A percentile compares a stretch with the other conserved stretches of the same genome.
phyloP scores from a whole-genome alignment of 2,329 filamentous ascomycete species.

The Sporothrix phasma region DNA sequence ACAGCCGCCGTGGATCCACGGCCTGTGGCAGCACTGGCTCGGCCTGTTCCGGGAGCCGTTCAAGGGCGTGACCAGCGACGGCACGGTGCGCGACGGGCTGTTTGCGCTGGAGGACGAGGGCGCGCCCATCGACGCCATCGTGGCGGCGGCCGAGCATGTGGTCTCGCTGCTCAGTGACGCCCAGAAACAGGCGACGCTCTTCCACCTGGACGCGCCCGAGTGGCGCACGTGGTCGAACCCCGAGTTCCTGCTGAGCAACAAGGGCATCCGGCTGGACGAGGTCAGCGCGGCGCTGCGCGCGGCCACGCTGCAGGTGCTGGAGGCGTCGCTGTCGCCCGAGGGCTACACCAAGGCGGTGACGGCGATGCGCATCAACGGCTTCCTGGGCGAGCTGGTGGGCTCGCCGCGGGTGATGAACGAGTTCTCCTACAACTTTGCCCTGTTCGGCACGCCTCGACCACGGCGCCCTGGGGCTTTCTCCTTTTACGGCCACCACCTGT shows the following conservation, averaged over 20 bases:
- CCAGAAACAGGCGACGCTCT: slow-evolving; percentile 39
- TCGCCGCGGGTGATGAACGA: slow-evolving; percentile 58
- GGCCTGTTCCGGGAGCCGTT: slow-evolving; percentile 55
- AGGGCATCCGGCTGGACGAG: slow-evolving; percentile 62
- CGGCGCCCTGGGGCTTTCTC: slow-evolving; percentile 59
- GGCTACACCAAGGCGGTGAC: slow-evolving; percentile 60
- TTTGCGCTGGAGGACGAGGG: slow-evolving; percentile 48
- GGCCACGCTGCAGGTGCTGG: slow-evolving; percentile 45
- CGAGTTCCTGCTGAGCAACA: slow-evolving; percentile 59
- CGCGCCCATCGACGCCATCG: slow-evolving; percentile 48
- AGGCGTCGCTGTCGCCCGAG: slow-evolving; percentile 52
- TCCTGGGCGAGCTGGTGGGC: slow-evolving; percentile 58
- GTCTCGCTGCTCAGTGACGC: slow-evolving; percentile 36
- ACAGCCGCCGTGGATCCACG: slow-evolving; percentile 57
- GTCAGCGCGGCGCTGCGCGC: slow-evolving; percentile 29
- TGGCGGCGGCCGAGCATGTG: slow-evolving; percentile 38
- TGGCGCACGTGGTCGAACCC: slow-evolving; percentile 66
- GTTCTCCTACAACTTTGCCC: slow-evolving; percentile 50
- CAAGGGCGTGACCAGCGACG: slow-evolving; percentile 60
- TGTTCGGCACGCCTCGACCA: slow-evolving; percentile 32
- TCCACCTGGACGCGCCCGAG: slow-evolving; percentile 59
- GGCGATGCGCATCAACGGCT: slow-evolving; percentile 67
- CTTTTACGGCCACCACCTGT: slow-evolving; percentile 72
- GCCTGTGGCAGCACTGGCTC: slow-evolving; percentile 49
- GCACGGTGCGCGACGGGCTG: not conserved